Evolutionary conservation across 306 rosid species (phyloP), one percentile per base, ranked within the genome.

Genomic region (Castanea mollissima): DNA sequence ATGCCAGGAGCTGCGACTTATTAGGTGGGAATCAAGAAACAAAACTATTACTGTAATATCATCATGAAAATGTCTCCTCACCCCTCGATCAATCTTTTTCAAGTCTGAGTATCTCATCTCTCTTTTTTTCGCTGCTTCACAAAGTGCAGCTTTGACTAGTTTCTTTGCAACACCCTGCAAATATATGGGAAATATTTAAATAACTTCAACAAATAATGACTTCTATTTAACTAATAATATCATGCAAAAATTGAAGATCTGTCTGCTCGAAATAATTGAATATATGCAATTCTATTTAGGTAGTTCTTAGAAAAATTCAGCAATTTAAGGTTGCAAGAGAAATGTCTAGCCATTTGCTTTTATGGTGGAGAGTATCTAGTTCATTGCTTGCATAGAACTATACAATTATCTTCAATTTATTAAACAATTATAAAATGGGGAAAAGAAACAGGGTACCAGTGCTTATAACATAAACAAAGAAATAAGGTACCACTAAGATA

Each of bases 81-180:
- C 97, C 73, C 99, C 99, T 29, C 96, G 69, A 4, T 93, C 98
- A 5, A 96, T 96, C 94, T 89, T 96, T 69, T 90, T 85, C 89
- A 96, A 79, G 83, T 96, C 99, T 8, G 96, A 88, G 81, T 89
- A 93, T 86, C 99, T 91, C 98, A 93, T 96, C 83, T 96, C 99
- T 86, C 99, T 90, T 63, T 93, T 96, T 87, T 90, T 96, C 0
- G 99, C 98, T 6, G 98, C 99, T 84, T 87, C 98, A 31, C 79
- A 81, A 63, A 96, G 88, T 32, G 98, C 99, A 3, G 92, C 68
- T 81, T 90, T 91, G 34, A 93, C 84, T 1, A 96, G 93, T 76
- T 81, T 91, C 87, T 82, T 89, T 1, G 98, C 99, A 54, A 87
- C 84, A 77, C 99, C 99, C 99, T 96, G 90, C 38, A 76, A 2